Evolutionary conservation across 1,284 basidiomycete species (phyloP), one percentile per base, ranked within the genome.

Genomic region (Malassezia furfur): DNA sequence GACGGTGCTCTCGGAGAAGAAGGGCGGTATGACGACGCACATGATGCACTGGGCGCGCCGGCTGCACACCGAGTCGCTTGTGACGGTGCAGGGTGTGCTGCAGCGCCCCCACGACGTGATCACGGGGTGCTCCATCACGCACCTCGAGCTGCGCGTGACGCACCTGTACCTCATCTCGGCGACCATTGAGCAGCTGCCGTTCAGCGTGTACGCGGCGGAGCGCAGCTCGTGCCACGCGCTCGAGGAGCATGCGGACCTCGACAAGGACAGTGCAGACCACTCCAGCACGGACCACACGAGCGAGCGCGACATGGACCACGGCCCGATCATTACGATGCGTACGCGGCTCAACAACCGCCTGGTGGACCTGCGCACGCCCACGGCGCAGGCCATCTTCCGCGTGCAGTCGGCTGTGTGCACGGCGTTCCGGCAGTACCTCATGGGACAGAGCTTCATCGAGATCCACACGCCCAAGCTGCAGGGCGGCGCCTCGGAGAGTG

Each of bases 401-500:
- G 49, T 72, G 51, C 68, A 70, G 32, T 66, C 70, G 12, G 62
- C 60, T 28, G 64, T 70, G 55, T 65, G 65, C 62, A 65, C 48
- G 52, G 50, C 34, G 43, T 72, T 72, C 60, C 66, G 70, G 32
- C 52, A 57, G n/a, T 70, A 62, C 44, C 60, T 72, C 34, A 61
- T 65, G 46, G 46, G 54, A 37, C 59, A 52, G 46, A 54, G 60
- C 32, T 72, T 72, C 25, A 40, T 67, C 36, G 70, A 72, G 57
- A 69, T 72, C 28, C 70, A 72, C 47, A 67, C 70, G 6, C 70
- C 70, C 50, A 72, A 72, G 61, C 54, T 72, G 22, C 68, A 70
- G 40, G 70, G 63, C 9, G 70, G 68, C 17, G 66, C 68, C 15
- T 69, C 68, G 36, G 70, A 72, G 49, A 65, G 62, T 8, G 70